phyloP scores from a whole-genome alignment of 2,329 filamentous ascomycete genomes.

The Ambrosiella xylebori region DNA sequence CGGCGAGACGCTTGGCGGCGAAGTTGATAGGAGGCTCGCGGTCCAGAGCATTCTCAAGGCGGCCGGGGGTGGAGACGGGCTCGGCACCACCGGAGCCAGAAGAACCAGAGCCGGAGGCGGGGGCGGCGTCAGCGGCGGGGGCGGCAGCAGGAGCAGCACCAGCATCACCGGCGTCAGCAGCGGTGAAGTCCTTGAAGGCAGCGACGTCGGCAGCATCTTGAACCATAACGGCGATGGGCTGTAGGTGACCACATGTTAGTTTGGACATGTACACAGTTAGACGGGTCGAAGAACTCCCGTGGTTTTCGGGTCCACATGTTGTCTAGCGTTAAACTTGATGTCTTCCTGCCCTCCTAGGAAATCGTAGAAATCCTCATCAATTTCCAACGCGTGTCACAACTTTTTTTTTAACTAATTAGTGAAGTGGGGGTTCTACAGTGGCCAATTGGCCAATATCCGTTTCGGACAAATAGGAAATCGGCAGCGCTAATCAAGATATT shows the following conservation, averaged over 20 bases:
- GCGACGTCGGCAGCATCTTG: conserved; percentile 78
- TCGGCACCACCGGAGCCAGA: conserved; percentile 32
- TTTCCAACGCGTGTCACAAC: too few relatives aligned
- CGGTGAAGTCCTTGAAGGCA: conserved; percentile 74
- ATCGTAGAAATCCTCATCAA: too few relatives aligned
- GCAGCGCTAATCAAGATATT: background rate
- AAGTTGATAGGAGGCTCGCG: conserved; percentile 58
- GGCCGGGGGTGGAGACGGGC: conserved; percentile 59
- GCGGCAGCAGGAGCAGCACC: conserved; percentile 46
- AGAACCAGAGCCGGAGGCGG: conserved; percentile 30
- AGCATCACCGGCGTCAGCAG: conserved; percentile 68
- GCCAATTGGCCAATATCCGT: background rate
- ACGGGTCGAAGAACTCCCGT: background rate
- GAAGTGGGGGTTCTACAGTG: background rate
- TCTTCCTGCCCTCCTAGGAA: too few relatives aligned
- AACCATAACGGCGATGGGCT: conserved; percentile 93
- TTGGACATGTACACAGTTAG: background rate
- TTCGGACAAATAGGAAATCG: background rate
- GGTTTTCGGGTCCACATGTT: background rate
- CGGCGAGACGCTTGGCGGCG: conserved; percentile 63
- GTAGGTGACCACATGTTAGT: conserved; percentile 12
- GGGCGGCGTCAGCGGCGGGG: conserved; percentile 35
- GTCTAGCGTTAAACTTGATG: too few relatives aligned
- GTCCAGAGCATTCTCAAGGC: conserved; percentile 68
- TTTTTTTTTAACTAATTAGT: too few relatives aligned